Evolutionary conservation across 1,284 basidiomycete species (phyloP).

Genomic region (Takashimella tepidaria): DNA sequence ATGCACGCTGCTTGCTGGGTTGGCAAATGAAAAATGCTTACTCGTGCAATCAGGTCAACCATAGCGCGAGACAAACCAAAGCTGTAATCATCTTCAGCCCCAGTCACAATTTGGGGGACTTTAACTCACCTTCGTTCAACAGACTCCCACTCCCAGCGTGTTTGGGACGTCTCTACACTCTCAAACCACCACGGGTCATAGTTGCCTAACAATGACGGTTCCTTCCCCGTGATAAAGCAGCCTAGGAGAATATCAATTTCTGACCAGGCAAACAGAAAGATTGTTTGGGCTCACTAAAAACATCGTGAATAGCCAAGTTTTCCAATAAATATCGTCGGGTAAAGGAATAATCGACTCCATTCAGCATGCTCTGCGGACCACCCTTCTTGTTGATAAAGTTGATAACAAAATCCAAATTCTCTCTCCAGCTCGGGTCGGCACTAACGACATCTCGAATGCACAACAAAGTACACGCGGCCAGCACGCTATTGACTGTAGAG

Average conservation of each 20-base stretch:
- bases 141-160: conserved; percentile 36
- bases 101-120: no score
- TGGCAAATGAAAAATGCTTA: conserved; percentile 11
- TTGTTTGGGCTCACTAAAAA: conserved; percentile 22
- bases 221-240: conserved; percentile 32
- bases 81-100: background rate
- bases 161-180: conserved; percentile 31
- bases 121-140: conserved; percentile 26
- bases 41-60: conserved; percentile 33
- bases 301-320: conserved; percentile 32
- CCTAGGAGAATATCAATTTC: no score
- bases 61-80: conserved; percentile 34
- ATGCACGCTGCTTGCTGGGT: no score
- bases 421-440: conserved; percentile 31
- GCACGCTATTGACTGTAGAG: conserved; percentile 25
- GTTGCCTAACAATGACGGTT: conserved; percentile 29
- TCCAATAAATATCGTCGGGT: conserved; percentile 33
- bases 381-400: conserved; percentile 29
- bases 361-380: conserved; percentile 31
- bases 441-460: conserved; percentile 35
- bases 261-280: background rate
- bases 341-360: conserved; percentile 20
- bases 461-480: conserved; percentile 33
- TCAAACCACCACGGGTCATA: conserved; percentile 39
- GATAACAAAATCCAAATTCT: conserved; percentile 35